These are phyloP conservation scores for Amylostereum areolatum DNA, from an alignment of 1,284 basidiomycete species.

Conservation along the genomic window DNA sequence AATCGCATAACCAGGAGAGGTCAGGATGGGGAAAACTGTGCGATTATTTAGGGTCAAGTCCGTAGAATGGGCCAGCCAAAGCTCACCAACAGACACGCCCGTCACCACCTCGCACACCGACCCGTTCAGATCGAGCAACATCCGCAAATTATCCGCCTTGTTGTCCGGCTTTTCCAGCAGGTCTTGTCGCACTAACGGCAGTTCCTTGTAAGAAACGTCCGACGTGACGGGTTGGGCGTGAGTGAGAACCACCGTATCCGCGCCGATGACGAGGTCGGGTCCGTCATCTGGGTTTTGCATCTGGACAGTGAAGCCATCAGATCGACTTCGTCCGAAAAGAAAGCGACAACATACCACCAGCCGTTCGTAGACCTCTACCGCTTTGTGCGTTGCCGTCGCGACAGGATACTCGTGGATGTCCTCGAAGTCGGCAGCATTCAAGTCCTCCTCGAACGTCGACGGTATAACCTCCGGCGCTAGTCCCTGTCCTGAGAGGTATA, in stretches of 20 bases:
- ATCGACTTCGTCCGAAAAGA: not conserved
- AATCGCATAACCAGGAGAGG: conserved; percentile 81
- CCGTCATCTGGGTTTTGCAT: conserved; percentile 70
- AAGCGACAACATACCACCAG: conserved; percentile 56
- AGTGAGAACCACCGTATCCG: conserved; percentile 88
- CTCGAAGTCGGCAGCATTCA: conserved; percentile 65
- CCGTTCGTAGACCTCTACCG: conserved; percentile 87
- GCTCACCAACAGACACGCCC: conserved; percentile 73
- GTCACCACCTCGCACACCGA: conserved; percentile 88
- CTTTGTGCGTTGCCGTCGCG: conserved; percentile 89
- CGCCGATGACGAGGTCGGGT: conserved; percentile 92
- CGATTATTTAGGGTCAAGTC: not conserved
- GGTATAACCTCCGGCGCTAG: conserved; percentile 83
- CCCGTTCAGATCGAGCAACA: conserved; percentile 86
- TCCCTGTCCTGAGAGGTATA: conserved; percentile 47
- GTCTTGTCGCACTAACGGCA: conserved; percentile 48
- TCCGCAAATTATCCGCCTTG: conserved; percentile 81
- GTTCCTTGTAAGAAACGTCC: conserved; percentile 41
- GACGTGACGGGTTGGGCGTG: conserved; percentile 60
- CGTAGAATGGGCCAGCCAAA: not conserved
- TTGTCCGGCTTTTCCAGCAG: conserved; percentile 86
- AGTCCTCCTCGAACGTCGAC: conserved; percentile 83
- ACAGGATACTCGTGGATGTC: conserved; percentile 91
- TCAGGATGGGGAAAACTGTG: conserved; percentile 76
- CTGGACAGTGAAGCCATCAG: conserved; percentile 24